These are phyloP conservation scores for Mycena belliarum DNA, from an alignment of 768 basidiomycete species.

Conservation along the genomic window DNA sequence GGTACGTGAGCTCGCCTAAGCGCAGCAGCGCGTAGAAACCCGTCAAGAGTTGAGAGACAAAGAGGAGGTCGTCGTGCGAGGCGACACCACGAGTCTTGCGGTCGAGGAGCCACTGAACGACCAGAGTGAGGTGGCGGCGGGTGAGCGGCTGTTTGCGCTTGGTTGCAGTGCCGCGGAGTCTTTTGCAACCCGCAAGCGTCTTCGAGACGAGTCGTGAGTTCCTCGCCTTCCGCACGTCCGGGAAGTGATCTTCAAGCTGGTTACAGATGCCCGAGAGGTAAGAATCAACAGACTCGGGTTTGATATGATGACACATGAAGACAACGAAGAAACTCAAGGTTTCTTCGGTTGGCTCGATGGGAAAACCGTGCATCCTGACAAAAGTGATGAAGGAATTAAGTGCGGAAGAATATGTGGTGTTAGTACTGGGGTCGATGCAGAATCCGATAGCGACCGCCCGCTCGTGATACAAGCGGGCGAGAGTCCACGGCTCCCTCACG, in stretches of 20 bases:
- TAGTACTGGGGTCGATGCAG: conserved; percentile 24
- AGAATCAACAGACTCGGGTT: conserved; percentile 33
- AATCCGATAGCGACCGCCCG: conserved; percentile 26
- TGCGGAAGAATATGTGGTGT: conserved; percentile 30
- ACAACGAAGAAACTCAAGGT: conserved; percentile 37
- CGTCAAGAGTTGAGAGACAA: conserved; percentile 20
- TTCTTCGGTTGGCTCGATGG: conserved; percentile 33
- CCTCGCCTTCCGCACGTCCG: conserved; percentile 28
- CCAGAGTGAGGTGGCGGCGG: conserved; percentile 12
- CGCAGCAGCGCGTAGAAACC: conserved; percentile 23
- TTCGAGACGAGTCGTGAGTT: conserved; percentile 26
- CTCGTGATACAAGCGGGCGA: conserved; percentile 32
- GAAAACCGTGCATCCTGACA: conserved; percentile 28
- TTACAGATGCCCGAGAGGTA: conserved; percentile 45
- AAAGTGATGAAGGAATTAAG: conserved; percentile 36
- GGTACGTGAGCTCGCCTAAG: conserved; percentile 26
- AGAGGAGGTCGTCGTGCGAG: conserved; percentile 13
- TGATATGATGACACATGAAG: conserved; percentile 38
- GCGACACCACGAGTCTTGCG: not conserved
- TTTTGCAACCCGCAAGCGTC: conserved; percentile 34
- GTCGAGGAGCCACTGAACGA: not conserved
- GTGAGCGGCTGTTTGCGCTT: conserved; percentile 31
- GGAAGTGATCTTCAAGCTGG: conserved; percentile 36
- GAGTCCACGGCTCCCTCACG: conserved; percentile 33
- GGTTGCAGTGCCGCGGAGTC: conserved; percentile 18